Percentiles rank a stretch among this genome's conserved stretches.
Conservation (phyloP, 805 yeast genomes). For the Candida broadrunensis region DNA sequence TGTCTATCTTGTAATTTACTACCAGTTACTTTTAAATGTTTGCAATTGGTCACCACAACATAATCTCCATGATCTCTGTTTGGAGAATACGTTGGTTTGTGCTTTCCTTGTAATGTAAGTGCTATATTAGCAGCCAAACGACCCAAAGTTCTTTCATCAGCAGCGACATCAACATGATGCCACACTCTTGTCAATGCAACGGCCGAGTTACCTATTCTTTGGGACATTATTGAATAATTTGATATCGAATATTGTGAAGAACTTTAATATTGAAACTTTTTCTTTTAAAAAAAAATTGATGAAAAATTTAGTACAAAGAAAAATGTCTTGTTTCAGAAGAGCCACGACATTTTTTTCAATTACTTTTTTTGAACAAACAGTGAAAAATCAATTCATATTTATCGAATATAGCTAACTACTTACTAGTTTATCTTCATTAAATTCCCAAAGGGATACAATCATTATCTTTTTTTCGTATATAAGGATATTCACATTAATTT, state of each 20-base stretch:
- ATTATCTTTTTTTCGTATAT: no score
- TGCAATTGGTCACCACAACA: conserved; percentile 93
- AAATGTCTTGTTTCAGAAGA: no score
- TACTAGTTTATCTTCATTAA: no score
- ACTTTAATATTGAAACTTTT: background rate
- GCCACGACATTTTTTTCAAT: no score
- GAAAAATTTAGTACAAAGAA: no score
- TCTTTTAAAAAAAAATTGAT: no score
- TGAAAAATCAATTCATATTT: no score
- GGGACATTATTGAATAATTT: conserved; percentile 19
- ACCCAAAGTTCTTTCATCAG: conserved; percentile 84
- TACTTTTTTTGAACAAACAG: no score
- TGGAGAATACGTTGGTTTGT: conserved; percentile 82
- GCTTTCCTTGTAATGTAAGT: conserved; percentile 88
- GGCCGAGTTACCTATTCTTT: conserved; percentile 48
- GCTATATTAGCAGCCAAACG: conserved; percentile 90
- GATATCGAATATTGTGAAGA: no score
- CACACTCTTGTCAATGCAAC: conserved; percentile 81
- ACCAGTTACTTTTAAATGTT: conserved; percentile 79
- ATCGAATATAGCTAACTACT: no score
- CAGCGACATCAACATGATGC: conserved; percentile 93
- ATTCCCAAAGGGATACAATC: no score
- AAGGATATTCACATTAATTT: no score
- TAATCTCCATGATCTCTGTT: conserved; percentile 89
- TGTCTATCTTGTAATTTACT: conserved; percentile 75